Percentiles rank a stretch among this genome's conserved stretches.
These are phyloP conservation scores for Penicillium arizonense DNA, from an alignment of 495 filamentous ascomycete species.

Conservation along the genomic window DNA sequence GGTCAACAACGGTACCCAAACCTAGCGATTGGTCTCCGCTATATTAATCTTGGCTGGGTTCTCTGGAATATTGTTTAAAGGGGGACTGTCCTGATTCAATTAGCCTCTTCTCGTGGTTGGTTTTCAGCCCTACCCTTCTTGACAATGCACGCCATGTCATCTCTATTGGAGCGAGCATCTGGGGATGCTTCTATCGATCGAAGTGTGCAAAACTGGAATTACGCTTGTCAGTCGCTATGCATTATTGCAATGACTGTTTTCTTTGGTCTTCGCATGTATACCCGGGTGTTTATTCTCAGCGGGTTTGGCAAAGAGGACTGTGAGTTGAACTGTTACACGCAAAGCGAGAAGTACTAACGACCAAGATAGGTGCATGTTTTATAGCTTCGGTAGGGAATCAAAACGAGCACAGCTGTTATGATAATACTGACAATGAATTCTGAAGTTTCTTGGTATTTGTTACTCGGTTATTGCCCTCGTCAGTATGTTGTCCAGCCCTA, in stretches of 20 bases:
- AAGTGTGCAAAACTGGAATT: conserved; percentile 26
- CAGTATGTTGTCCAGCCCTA: conserved; percentile 13
- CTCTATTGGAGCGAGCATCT: conserved; percentile 2
- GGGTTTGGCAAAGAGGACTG: conserved; percentile 29
- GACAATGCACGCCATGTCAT: background rate
- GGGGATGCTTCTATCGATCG: conserved; percentile 9
- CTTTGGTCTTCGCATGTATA: conserved; percentile 24
- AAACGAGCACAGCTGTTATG: too few relatives aligned
- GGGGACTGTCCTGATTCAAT: background rate
- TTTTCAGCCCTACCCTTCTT: background rate
- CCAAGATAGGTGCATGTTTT: conserved; percentile 2
- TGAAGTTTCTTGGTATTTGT: conserved; percentile 19
- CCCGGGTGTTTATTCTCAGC: conserved; percentile 20
- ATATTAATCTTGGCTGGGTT: background rate
- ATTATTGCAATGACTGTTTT: conserved; percentile 25
- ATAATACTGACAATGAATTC: background rate
- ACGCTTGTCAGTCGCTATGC: conserved; percentile 26
- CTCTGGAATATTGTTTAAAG: background rate
- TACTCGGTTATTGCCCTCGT: conserved; percentile 28
- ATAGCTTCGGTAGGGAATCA: background rate
- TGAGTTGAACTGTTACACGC: conserved; percentile 6
- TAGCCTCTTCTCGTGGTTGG: too few relatives aligned
- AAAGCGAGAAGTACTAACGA: background rate
- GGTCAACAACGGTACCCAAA: background rate
- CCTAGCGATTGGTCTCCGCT: background rate